A percentile compares a stretch with the other conserved stretches of the same genome.
Conservation (phyloP, 345 rosid species). For the Limnanthes douglasii region DNA sequence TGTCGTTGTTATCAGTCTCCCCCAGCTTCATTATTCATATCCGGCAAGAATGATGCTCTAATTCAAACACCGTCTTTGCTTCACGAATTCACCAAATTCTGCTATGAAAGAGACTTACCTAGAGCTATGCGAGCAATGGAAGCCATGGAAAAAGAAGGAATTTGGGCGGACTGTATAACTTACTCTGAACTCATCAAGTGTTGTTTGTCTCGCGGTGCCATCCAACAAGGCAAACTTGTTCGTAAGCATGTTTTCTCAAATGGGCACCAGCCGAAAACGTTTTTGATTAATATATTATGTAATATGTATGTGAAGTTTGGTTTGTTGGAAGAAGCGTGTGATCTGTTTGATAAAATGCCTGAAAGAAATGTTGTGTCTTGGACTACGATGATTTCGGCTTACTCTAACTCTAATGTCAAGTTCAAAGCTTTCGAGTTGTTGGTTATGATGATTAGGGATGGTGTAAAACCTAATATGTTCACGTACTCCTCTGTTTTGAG, state of each 20-base stretch:
- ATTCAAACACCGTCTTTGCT: conserved; percentile 18
- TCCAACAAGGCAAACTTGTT: conserved; percentile 29
- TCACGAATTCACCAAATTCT: conserved; percentile 29
- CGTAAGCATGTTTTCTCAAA: conserved; percentile 31
- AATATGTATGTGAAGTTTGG: conserved; percentile 40
- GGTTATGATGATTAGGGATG: conserved; percentile 35
- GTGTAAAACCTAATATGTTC: conserved; percentile 44
- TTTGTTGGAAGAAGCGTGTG: conserved; percentile 23
- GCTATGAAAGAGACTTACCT: conserved; percentile 39
- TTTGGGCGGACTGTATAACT: conserved; percentile 36
- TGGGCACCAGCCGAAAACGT: conserved; percentile 28
- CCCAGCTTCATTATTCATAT: no score
- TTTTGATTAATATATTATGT: conserved; percentile 28
- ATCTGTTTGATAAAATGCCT: conserved; percentile 20
- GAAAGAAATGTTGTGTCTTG: conserved; percentile 32
- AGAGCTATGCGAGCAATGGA: conserved; percentile 42
- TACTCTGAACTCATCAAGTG: conserved; percentile 48
- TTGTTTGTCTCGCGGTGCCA: conserved; percentile 30
- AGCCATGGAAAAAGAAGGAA: conserved; percentile 22
- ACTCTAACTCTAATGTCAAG: conserved; percentile 15
- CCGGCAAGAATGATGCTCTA: no score
- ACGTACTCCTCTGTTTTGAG: conserved; percentile 54
- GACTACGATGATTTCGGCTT: conserved; percentile 68
- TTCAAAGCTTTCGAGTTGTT: conserved; percentile 19
- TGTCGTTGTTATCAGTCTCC: no score